A percentile compares a stretch with the other conserved stretches of the same genome.
Evolutionary conservation across 345 rosid genomes (phyloP).

Genomic region (Pistacia atlantica): DNA sequence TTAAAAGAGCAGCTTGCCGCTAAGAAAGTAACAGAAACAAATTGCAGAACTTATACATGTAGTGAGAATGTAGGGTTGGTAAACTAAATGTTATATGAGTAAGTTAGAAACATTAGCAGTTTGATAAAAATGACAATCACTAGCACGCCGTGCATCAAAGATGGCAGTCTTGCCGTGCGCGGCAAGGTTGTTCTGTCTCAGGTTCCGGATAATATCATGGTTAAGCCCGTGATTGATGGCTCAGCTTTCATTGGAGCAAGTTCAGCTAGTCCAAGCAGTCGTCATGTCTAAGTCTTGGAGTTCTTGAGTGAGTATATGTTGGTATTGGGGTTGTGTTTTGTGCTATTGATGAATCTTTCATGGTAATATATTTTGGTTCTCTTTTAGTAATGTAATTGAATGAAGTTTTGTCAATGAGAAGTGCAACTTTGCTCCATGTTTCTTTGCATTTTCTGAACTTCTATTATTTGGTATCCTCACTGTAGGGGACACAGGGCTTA

Average conservation of each 20-base stretch:
- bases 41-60: neutral
- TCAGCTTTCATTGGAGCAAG: slow-evolving; percentile 39
- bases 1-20: neutral
- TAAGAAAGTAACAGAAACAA: neutral
- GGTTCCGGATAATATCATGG: slow-evolving; percentile 25
- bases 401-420: neutral
- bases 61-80: neutral
- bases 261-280: slow-evolving; percentile 17
- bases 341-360: neutral
- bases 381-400: too few species aligned
- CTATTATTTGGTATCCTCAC: neutral
- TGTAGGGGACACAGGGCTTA: slow-evolving; percentile 33
- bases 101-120: neutral
- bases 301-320: slow-evolving; percentile 30
- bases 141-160: slow-evolving; percentile 13
- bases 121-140: slow-evolving; percentile 16
- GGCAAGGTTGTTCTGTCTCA: slow-evolving; percentile 19
- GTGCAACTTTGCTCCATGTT: neutral
- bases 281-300: slow-evolving; percentile 41
- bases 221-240: slow-evolving; percentile 12
- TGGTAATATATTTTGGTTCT: too few species aligned
- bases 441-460: neutral
- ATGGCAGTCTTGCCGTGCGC: slow-evolving; percentile 23
- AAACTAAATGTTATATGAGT: neutral
- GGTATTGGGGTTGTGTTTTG: neutral